These are phyloP conservation scores for Dactylonectria estremocensis DNA, from an alignment of 2,329 filamentous ascomycete genomes.

Conservation along the genomic window DNA sequence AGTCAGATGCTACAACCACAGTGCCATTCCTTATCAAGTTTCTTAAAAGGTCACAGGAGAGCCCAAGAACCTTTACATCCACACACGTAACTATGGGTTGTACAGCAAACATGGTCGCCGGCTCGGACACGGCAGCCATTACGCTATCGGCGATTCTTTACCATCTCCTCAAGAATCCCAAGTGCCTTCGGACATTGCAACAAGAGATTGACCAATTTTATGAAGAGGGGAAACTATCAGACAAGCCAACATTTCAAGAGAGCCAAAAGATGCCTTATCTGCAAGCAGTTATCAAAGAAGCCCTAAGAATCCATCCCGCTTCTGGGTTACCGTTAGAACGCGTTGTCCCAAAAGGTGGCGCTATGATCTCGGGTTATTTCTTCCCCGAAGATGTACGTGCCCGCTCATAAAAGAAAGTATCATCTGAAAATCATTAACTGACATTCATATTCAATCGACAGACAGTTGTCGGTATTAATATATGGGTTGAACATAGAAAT, in stretches of 20 bases:
- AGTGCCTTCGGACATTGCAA: slow-evolving; percentile 21
- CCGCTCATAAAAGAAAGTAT: not conserved
- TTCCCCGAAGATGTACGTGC: slow-evolving; percentile 39
- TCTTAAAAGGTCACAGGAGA: slow-evolving; percentile 31
- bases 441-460: slow-evolving; percentile 6
- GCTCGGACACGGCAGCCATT: slow-evolving; percentile 43
- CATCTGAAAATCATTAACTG: not conserved
- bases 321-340: slow-evolving; percentile 36
- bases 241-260: slow-evolving; percentile 31
- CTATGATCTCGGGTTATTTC: slow-evolving; percentile 32
- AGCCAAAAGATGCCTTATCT: slow-evolving; percentile 40
- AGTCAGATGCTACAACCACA: slow-evolving; percentile 15
- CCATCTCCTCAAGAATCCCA: slow-evolving; percentile 31
- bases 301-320: slow-evolving; percentile 41
- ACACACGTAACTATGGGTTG: slow-evolving; percentile 40
- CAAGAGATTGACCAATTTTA: slow-evolving; percentile 25
- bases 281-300: slow-evolving; percentile 42
- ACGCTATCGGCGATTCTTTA: slow-evolving; percentile 41
- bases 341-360: slow-evolving; percentile 38
- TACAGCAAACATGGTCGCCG: slow-evolving; percentile 42
- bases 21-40: slow-evolving; percentile 45
- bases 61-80: slow-evolving; percentile 30
- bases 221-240: slow-evolving; percentile 16
- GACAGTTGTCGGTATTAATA: slow-evolving; percentile 41
- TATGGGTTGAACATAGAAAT: slow-evolving; percentile 41